phyloP scores from a whole-genome alignment of 768 basidiomycete genomes.

The Rhizopogon vulgaris region DNA sequence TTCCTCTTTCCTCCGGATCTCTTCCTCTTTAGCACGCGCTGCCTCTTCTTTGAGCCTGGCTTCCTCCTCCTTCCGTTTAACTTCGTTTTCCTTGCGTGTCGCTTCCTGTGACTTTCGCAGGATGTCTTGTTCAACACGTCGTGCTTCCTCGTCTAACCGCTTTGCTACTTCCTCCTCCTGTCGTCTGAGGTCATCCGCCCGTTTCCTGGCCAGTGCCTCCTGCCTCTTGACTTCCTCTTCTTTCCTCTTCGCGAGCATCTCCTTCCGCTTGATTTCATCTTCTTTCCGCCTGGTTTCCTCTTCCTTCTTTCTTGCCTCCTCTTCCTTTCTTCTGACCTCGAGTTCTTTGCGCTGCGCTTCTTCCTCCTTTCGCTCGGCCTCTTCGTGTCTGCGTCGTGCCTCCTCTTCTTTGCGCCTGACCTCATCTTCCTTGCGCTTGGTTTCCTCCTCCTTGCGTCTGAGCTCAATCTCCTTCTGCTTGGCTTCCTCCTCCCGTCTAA shows the following conservation, averaged over 20 bases:
- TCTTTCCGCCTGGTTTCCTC: slow-evolving; percentile 13
- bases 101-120: slow-evolving; percentile 22
- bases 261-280: slow-evolving; percentile 22
- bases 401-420: slow-evolving; percentile 18
- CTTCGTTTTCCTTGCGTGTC: slow-evolving; percentile 18
- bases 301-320: slow-evolving; percentile 18
- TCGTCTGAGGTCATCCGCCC: slow-evolving; percentile 13
- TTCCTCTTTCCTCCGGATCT: slow-evolving; percentile 20
- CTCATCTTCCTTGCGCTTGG: slow-evolving; percentile 23
- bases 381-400: slow-evolving; percentile 19
- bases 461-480: slow-evolving; percentile 20
- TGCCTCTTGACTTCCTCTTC: slow-evolving; percentile 19
- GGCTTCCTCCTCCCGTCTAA: slow-evolving; percentile 4
- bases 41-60: slow-evolving; percentile 17
- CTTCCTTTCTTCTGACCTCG: slow-evolving; percentile 16
- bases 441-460: slow-evolving; percentile 18
- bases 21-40: slow-evolving; percentile 20
- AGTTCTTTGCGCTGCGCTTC: slow-evolving; percentile 15
- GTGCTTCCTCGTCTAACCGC: slow-evolving; percentile 16
- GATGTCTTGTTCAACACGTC: slow-evolving; percentile 7
- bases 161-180: slow-evolving; percentile 19
- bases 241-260: slow-evolving; percentile 18
- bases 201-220: slow-evolving; percentile 11
- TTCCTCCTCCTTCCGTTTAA: slow-evolving; percentile 21
- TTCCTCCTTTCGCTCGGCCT: slow-evolving; percentile 18